Conservation (phyloP, 108 stramenopile species). For the Epithemia pelagica region DNA sequence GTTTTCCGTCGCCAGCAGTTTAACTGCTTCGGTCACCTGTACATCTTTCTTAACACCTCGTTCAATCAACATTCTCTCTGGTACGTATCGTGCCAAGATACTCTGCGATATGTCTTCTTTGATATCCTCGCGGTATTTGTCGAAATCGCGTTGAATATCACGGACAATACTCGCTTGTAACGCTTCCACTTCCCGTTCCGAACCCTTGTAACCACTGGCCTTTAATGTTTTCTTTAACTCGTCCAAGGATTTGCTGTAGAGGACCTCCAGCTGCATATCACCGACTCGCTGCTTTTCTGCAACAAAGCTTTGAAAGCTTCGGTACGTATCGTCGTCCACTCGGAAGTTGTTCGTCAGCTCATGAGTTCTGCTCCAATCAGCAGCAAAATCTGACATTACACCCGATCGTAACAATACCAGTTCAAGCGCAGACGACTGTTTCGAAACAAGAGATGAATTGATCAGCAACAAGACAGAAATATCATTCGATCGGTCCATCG, state of each 20-base stretch:
- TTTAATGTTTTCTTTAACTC: constrained; percentile 66
- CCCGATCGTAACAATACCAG: constrained; percentile 72
- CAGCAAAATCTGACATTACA: constrained; percentile 75
- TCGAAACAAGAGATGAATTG: not conserved
- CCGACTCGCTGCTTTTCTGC: constrained; percentile 50
- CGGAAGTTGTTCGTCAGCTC: constrained; percentile 66
- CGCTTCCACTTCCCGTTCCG: constrained; percentile 54
- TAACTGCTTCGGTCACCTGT: constrained; percentile 62
- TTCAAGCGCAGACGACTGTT: constrained; percentile 69
- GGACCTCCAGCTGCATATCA: constrained; percentile 65
- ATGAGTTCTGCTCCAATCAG: constrained; percentile 71
- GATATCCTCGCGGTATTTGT: constrained; percentile 73
- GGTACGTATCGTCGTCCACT: constrained; percentile 68
- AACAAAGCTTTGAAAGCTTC: constrained; percentile 69
- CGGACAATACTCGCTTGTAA: constrained; percentile 57
- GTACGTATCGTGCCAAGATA: constrained; percentile 74
- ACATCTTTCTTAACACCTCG: constrained; percentile 46
- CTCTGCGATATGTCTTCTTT: constrained; percentile 76
- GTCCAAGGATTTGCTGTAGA: constrained; percentile 54
- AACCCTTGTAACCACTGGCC: constrained; percentile 56
- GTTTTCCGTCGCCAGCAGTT: constrained; percentile 50
- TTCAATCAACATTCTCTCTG: constrained; percentile 82
- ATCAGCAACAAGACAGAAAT: too few relatives aligned
- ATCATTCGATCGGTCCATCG: too few relatives aligned
- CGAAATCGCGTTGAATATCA: constrained; percentile 75